Base-by-base conservation (phyloP, 306 rosid genomes). In the Trichosanthes truncata region DNA sequence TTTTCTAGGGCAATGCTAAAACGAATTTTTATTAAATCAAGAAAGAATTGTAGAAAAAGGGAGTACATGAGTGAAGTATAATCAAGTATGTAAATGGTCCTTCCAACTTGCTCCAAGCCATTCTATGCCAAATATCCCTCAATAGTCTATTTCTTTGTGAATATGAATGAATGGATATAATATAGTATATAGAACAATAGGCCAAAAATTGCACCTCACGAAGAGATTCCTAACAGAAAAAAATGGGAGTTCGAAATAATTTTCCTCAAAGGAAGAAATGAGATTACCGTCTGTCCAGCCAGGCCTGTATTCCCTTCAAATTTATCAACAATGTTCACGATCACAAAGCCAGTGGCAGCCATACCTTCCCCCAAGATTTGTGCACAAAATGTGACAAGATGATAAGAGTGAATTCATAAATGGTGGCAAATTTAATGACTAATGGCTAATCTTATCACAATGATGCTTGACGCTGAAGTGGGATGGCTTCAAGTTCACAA, bases 401-500 rank as follows among this genome's bases (percentile, higher is more conserved):
- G 76, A 69, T 65, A 65, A 69, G 35, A 69, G 76, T 69, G 53
- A 68, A 68, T 10, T 68, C 52, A n/a, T 41, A 21, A 21, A 40
- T 36, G 5, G 62, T 38, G 9, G n/a, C 20, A 29, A 61, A 14
- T 4, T 15, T 43, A n/a, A 17, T 1, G 52, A 21, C 15, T 41
- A 71, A 12, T 45, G 76, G 33, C 56, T 74, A 67, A 67, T 40
- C 74, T 38, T 21, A 74, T 74, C 29, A 51, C 17, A 74, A 49
- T 49, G 78, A 35, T 51, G 40, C 46, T 31, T 29, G 46, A 53
- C 12, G 62, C 45, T 52, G 78, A 74, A 74, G 78, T 48, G 78
- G 78, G 29, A 74, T 31, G 41, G 78, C 63, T 29, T 74, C 78
- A 33, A 74, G 78, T n/a, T 74, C 78, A 74, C 11, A 31, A 74